Percentiles rank a stretch among this genome's conserved stretches.
Conservation (phyloP, 1,284 basidiomycete species). For the Ganoderma lingzhi region DNA sequence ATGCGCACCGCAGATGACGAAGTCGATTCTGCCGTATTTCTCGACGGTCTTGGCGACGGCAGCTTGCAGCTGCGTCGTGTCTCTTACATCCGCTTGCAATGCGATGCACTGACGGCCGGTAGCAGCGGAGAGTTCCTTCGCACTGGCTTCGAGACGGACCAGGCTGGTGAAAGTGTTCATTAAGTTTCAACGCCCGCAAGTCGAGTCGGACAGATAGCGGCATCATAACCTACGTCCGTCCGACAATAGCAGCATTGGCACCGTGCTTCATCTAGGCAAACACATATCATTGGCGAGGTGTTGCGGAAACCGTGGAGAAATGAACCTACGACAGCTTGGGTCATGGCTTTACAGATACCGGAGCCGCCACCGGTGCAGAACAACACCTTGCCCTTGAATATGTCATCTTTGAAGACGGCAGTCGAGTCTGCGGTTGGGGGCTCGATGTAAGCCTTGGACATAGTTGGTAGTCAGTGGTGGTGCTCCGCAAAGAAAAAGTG, state of each 20-base stretch:
- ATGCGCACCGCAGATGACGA: constrained; percentile 87
- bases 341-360: constrained; percentile 94
- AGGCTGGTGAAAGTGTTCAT: constrained; percentile 53
- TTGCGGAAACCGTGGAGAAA: too few species aligned
- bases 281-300: not conserved
- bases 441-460: constrained; percentile 26
- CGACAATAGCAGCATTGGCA: constrained; percentile 83
- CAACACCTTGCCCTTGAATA: constrained; percentile 93
- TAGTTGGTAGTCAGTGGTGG: constrained; percentile 38
- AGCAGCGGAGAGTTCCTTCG: constrained; percentile 72
- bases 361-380: constrained; percentile 93
- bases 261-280: constrained; percentile 82
- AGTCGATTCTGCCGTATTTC: constrained; percentile 90
- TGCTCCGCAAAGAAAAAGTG: not conserved
- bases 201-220: not conserved
- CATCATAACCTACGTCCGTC: constrained; percentile 73
- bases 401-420: constrained; percentile 76
- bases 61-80: constrained; percentile 74
- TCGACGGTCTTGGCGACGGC: constrained; percentile 84
- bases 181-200: not conserved
- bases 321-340: constrained; percentile 73
- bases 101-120: constrained; percentile 82
- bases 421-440: constrained; percentile 60
- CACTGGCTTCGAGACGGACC: constrained; percentile 77
- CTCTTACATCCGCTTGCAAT: constrained; percentile 85